Evolutionary conservation across 2,329 filamentous ascomycete species (phyloP).

Genomic region (Sarocladium oryzae): DNA sequence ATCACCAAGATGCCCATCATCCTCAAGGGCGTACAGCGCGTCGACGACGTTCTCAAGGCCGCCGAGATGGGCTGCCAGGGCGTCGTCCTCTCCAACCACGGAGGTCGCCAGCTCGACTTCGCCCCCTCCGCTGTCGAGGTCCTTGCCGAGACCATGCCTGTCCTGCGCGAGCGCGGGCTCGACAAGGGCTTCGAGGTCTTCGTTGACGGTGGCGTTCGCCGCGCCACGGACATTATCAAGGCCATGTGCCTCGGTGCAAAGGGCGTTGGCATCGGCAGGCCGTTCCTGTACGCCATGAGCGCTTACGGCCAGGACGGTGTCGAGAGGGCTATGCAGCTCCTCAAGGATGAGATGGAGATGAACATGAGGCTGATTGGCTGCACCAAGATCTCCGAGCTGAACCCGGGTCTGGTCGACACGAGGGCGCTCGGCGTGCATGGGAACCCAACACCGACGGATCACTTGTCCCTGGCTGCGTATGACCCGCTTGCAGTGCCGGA

Average conservation of each 20-base stretch:
- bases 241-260: constrained; percentile 86
- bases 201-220: constrained; percentile 83
- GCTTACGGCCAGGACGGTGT: constrained; percentile 84
- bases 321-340: constrained; percentile 82
- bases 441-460: constrained; percentile 41
- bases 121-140: constrained; percentile 85
- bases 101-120: constrained; percentile 88
- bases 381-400: constrained; percentile 66
- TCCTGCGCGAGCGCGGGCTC: constrained; percentile 66
- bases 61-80: constrained; percentile 76
- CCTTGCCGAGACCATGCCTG: constrained; percentile 87
- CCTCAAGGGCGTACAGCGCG: constrained; percentile 91
- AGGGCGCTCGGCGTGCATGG: constrained; percentile 56
- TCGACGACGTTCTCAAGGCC: constrained; percentile 90
- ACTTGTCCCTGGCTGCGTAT: constrained; percentile 42
- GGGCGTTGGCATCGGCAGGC: constrained; percentile 88
- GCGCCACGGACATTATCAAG: constrained; percentile 92
- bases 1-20: constrained; percentile 95
- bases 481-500: constrained; percentile 46
- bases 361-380: constrained; percentile 93
- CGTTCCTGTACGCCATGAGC: constrained; percentile 95
- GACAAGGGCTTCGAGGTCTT: constrained; percentile 78
- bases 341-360: constrained; percentile 98
- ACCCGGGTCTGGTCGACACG: constrained; percentile 73
- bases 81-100: constrained; percentile 93